These are phyloP conservation scores for Coniophora puteana DNA, from an alignment of 1,284 basidiomycete genomes.

Conservation along the genomic window DNA sequence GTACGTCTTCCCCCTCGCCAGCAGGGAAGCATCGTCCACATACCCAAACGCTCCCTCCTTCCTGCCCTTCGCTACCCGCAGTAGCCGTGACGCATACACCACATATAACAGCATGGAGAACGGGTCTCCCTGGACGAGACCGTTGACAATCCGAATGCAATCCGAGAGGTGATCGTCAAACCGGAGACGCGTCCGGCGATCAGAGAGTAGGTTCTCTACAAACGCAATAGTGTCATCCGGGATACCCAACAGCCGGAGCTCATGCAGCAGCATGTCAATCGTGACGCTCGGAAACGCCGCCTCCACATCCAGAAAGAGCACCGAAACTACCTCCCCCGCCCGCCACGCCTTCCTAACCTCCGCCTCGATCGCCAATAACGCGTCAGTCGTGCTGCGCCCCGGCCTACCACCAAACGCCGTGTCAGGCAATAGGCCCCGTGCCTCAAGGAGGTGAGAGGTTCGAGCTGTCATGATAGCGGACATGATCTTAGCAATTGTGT, in stretches of 20 bases:
- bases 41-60: background rate
- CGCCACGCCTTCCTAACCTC: conserved; percentile 20
- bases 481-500: conserved; percentile 3
- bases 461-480: conserved; percentile 8
- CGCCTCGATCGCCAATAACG: conserved; percentile 15
- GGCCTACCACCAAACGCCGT: conserved; percentile 21
- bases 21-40: conserved; percentile 1
- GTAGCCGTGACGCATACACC: background rate
- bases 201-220: conserved; percentile 8
- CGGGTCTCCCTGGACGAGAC: conserved; percentile 15
- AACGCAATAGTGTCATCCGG: conserved; percentile 13
- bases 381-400: conserved; percentile 20
- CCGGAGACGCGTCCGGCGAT: conserved; percentile 9
- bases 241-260: conserved; percentile 15
- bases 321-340: conserved; percentile 8
- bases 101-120: conserved; percentile 11
- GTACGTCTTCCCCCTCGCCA: background rate
- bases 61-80: background rate
- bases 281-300: background rate
- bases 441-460: conserved; percentile 11
- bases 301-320: background rate
- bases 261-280: conserved; percentile 16
- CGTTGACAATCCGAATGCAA: background rate
- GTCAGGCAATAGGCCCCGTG: conserved; percentile 12
- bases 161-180: conserved; percentile 13